Percentiles rank a stretch among this genome's conserved stretches.
phyloP scores from a whole-genome alignment of 257 asterid species.

The Salvia miltiorrhiza region DNA sequence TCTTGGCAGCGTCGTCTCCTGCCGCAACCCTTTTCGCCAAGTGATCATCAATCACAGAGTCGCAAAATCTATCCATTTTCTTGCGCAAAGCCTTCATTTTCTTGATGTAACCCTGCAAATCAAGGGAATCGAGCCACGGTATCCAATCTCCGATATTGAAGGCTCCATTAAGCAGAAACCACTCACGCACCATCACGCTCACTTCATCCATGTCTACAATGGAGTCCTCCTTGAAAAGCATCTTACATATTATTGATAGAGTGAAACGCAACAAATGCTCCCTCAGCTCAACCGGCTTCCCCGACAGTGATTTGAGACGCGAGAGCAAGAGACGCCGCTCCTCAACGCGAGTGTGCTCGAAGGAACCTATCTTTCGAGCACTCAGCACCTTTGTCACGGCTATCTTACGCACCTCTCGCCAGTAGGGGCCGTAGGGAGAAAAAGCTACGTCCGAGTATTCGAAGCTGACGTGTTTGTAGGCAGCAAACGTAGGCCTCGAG shows the following conservation, averaged over 20 bases:
- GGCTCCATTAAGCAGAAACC: constrained; percentile 32
- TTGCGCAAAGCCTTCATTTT: constrained; percentile 28
- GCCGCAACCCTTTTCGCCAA: constrained; percentile 9
- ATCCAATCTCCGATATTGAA: constrained; percentile 46
- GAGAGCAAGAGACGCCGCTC: constrained; percentile 27
- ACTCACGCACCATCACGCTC: constrained; percentile 23
- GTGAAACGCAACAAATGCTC: constrained; percentile 5
- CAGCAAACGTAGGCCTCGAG: constrained; percentile 37
- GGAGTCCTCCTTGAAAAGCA: neutral
- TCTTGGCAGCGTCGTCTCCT: neutral
- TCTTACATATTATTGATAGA: neutral
- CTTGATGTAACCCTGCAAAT: constrained; percentile 39
- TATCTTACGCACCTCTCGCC: constrained; percentile 35
- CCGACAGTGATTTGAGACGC: constrained; percentile 15
- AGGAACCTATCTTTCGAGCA: constrained; percentile 20
- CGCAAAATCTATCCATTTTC: constrained; percentile 26
- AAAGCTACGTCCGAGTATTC: constrained; percentile 28
- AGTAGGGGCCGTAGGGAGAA: constrained; percentile 37
- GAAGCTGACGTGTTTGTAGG: constrained; percentile 28
- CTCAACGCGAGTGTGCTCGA: constrained; percentile 25
- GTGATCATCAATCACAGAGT: constrained; percentile 40
- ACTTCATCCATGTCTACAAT: neutral
- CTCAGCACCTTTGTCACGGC: constrained; percentile 17
- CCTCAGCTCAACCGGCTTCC: constrained; percentile 26
- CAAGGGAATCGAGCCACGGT: constrained; percentile 44